These are phyloP conservation scores for Phytophthora lateralis DNA, from an alignment of 352 stramenopile genomes.

Conservation along the genomic window DNA sequence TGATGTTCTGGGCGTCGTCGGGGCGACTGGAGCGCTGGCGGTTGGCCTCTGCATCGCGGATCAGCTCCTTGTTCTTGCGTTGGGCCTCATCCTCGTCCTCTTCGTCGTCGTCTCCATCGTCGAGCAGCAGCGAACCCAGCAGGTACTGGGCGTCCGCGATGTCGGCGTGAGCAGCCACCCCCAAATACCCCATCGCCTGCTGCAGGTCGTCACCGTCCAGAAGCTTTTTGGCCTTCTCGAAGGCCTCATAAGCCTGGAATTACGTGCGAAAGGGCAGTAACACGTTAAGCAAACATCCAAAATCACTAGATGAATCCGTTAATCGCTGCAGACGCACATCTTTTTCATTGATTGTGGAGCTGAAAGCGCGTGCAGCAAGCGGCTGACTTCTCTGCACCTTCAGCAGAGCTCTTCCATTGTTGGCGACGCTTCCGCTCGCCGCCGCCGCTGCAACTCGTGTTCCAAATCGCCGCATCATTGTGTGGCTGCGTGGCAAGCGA, in stretches of 20 bases:
- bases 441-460: slow-evolving; percentile 18
- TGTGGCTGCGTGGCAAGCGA: slow-evolving; percentile 24
- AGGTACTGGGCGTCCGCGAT: slow-evolving; percentile 79
- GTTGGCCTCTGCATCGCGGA: slow-evolving; percentile 75
- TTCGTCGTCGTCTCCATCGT: slow-evolving; percentile 51
- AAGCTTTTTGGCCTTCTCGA: slow-evolving; percentile 64
- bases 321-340: slow-evolving; percentile 32
- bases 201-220: slow-evolving; percentile 62
- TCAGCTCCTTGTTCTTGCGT: slow-evolving; percentile 45
- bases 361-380: slow-evolving; percentile 22
- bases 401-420: slow-evolving; percentile 8
- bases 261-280: slow-evolving; percentile 1
- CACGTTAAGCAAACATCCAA: not conserved
- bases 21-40: slow-evolving; percentile 49
- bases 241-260: slow-evolving; percentile 46
- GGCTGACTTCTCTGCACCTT: not conserved
- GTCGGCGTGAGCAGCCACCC: slow-evolving; percentile 64
- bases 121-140: slow-evolving; percentile 63
- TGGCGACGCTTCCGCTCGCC: not conserved
- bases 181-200: slow-evolving; percentile 64
- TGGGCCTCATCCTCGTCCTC: slow-evolving; percentile 40
- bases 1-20: slow-evolving; percentile 68
- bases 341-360: slow-evolving; percentile 29
- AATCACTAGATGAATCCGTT: not conserved
- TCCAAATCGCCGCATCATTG: slow-evolving; percentile 34